These are phyloP conservation scores for Leishmania major DNA, from an alignment of 208 protist species.

Conservation along the genomic window DNA sequence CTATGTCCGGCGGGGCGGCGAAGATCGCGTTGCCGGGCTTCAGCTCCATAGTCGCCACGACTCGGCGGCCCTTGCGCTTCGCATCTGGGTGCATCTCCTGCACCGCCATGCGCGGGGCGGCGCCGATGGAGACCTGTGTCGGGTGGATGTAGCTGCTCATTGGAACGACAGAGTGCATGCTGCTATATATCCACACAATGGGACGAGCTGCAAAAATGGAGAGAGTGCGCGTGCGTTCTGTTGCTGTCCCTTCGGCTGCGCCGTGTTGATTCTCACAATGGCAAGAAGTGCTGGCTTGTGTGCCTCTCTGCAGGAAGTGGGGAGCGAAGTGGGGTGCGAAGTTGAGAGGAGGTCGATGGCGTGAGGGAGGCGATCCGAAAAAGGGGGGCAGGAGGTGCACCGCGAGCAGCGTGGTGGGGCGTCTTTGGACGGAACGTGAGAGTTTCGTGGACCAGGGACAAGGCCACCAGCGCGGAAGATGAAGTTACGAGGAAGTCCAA, in stretches of 20 bases:
- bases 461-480: background rate
- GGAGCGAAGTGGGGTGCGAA: background rate
- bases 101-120: constrained; percentile 28
- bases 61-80: constrained; percentile 54
- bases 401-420: background rate
- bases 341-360: background rate
- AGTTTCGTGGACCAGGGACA: background rate
- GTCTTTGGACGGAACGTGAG: background rate
- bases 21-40: constrained; percentile 41
- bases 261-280: background rate
- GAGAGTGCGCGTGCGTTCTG: background rate
- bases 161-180: background rate
- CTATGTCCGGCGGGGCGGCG: constrained; percentile 52
- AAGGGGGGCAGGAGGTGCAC: background rate
- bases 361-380: background rate
- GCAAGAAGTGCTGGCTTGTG: background rate
- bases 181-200: too few relatives aligned
- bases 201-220: too few relatives aligned
- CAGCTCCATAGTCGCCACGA: constrained; percentile 50
- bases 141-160: constrained; percentile 6
- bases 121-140: constrained; percentile 2
- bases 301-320: background rate
- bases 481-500: background rate
- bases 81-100: constrained; percentile 20
- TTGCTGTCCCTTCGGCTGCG: background rate